Base-by-base conservation (phyloP, 2,329 filamentous ascomycete genomes). In the Hymenoscyphus linearis region DNA sequence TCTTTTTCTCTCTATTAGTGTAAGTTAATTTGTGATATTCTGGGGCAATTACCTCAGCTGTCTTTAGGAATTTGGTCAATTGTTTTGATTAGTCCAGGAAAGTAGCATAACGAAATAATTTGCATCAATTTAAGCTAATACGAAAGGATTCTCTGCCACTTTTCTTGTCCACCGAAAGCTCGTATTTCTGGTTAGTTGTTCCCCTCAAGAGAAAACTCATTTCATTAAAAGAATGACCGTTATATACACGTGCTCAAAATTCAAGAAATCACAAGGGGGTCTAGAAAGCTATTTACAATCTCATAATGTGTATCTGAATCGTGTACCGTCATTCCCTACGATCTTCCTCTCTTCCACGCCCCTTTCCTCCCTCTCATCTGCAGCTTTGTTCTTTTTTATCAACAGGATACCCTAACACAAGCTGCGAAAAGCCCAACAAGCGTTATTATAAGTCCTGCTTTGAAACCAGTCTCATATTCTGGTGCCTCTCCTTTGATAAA, bases 401-500 rank as follows among this genome's bases (percentile, higher is more conserved):
- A 25, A 47, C 4, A 40, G n/a, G 16, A 40, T n/a, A 9, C n/a
- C 37, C 37, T 40, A 16, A 40, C 37, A 18, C 37, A 40, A 7
- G 40, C 40, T 47, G 40, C 40, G 1, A 47, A 47, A 22, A 58
- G 18, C 5, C 44, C 57, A 27, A 52, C 9, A 36, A 58, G n/a
- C n/a, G 57, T 53, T 26, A 58, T 26, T 4, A 25, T 27, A 27
- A 53, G n/a, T 2, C 57, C 57, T 4, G 57, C 50, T 14, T 34
- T 58, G 27, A 59, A 59, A 6, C 57, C 57, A 3, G 57, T 59
- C 18, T 25, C 35, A 53, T 35, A 54, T 26, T 52, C 37, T 14
- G 57, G 57, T 16, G 57, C 44, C 35, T 59, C 47, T 14, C 18
- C 22, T 4, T 22, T 54, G 7, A 59, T 59, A 27, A 59, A 59